phyloP scores from a whole-genome alignment of 148 eudicot species.

The Camellia sinensis region DNA sequence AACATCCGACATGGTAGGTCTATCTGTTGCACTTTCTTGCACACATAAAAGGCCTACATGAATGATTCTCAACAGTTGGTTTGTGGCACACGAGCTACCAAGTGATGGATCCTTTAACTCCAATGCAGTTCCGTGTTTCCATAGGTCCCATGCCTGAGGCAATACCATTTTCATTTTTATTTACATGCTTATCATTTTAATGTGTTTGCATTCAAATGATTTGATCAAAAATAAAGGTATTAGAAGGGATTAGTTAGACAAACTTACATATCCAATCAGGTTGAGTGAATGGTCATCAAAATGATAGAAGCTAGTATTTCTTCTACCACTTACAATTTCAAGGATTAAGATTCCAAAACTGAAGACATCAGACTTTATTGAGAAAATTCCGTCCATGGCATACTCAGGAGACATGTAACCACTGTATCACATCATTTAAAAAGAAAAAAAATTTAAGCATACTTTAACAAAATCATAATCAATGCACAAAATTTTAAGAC shows the following conservation, averaged over 20 bases:
- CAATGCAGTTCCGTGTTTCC: constrained; percentile 24
- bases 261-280: constrained; percentile 25
- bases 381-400: too few species aligned
- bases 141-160: constrained; percentile 39
- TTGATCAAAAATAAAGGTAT: too few species aligned
- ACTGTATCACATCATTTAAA: not conserved
- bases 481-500: not conserved
- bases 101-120: constrained; percentile 31
- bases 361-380: too few species aligned
- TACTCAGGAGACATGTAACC: constrained; percentile 10
- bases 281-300: constrained; percentile 12
- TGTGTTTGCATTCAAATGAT: not conserved
- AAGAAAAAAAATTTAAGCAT: too few species aligned
- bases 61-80: constrained; percentile 25
- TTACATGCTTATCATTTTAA: not conserved
- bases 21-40: constrained; percentile 32
- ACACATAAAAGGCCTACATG: constrained; percentile 43
- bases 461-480: too few species aligned
- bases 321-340: not conserved
- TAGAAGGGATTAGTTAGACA: not conserved
- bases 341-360: too few species aligned
- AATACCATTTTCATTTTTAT: constrained; percentile 3
- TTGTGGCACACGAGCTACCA: not conserved
- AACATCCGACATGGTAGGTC: constrained; percentile 38
- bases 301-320: constrained; percentile 18